A percentile compares a stretch with the other conserved stretches of the same genome.
Evolutionary conservation across 2,329 filamentous ascomycete genomes (phyloP).

Genomic region (Aspergillus aculeatinus): DNA sequence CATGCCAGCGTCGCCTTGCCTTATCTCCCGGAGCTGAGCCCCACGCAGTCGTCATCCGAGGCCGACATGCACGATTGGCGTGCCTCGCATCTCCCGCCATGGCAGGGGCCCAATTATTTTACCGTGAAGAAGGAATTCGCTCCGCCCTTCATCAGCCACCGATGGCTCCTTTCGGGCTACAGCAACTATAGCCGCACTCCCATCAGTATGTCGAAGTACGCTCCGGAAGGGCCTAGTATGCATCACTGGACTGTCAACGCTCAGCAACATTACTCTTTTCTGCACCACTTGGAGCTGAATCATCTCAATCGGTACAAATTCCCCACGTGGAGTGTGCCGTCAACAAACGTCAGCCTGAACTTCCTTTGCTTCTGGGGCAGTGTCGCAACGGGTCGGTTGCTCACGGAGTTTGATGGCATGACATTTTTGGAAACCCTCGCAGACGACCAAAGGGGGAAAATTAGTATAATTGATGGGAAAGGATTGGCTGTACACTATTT

Average conservation of each 20-base stretch:
- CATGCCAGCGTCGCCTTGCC: constrained; percentile 54
- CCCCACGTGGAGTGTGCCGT: constrained; percentile 47
- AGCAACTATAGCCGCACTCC: constrained; percentile 45
- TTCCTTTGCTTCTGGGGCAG: constrained; percentile 58
- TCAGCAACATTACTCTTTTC: constrained; percentile 46
- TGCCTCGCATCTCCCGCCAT: constrained; percentile 33
- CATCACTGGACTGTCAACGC: constrained; percentile 53
- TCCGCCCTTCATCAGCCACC: constrained; percentile 42
- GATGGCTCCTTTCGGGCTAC: constrained; percentile 50
- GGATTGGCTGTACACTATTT: constrained; percentile 57
- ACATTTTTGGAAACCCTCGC: neutral
- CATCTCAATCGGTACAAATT: constrained; percentile 52
- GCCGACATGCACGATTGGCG: constrained; percentile 29
- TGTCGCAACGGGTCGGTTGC: constrained; percentile 45
- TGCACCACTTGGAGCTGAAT: constrained; percentile 53
- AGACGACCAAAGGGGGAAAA: constrained; percentile 31
- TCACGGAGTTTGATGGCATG: constrained; percentile 45
- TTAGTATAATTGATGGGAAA: constrained; percentile 54
- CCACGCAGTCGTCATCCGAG: constrained; percentile 18
- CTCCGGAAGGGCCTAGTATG: constrained; percentile 45
- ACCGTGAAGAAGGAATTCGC: constrained; percentile 27
- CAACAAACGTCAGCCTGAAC: constrained; percentile 54
- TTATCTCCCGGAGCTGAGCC: constrained; percentile 51
- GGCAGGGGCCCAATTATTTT: constrained; percentile 35
- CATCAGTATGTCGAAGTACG: constrained; percentile 51